phyloP scores from a whole-genome alignment of 75 land plant genomes.

The Isoetes taiwanensis region DNA sequence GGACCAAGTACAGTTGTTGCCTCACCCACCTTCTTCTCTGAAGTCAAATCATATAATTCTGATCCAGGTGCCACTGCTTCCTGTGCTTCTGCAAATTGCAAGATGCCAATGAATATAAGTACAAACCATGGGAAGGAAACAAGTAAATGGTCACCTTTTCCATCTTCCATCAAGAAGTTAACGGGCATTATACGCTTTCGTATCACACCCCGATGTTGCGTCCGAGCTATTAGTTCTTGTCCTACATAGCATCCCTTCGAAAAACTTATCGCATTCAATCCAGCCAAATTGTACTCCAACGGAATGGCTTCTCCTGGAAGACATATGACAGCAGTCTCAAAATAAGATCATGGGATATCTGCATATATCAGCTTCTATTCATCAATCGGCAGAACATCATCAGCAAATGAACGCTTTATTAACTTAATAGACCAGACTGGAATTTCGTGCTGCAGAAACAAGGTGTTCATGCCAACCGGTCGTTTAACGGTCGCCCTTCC shows the following conservation, averaged over 20 bases:
- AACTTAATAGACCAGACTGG: no score
- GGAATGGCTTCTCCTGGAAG: slow-evolving; percentile 78
- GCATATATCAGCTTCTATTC: no score
- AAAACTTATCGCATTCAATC: slow-evolving; percentile 80
- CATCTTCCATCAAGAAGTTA: slow-evolving; percentile 41
- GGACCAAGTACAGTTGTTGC: slow-evolving; percentile 59
- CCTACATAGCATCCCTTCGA: slow-evolving; percentile 91
- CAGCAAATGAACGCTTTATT: no score
- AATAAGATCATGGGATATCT: no score
- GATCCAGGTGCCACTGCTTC: slow-evolving; percentile 49
- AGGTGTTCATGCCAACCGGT: no score
- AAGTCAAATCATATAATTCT: slow-evolving; percentile 34
- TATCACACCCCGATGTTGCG: slow-evolving; percentile 90
- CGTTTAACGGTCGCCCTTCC: no score
- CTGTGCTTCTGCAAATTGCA: slow-evolving; percentile 37
- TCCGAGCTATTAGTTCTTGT: slow-evolving; percentile 85
- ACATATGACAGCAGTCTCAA: no score
- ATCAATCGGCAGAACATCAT: no score
- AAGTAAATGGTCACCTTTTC: slow-evolving; percentile 38
- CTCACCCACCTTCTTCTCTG: slow-evolving; percentile 54
- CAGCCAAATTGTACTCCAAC: slow-evolving; percentile 80
- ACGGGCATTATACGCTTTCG: slow-evolving; percentile 79
- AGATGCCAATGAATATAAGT: background rate
- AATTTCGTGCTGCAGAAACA: no score
- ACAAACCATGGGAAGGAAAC: background rate